Evolutionary conservation across 306 rosid genomes (phyloP), one percentile per base, ranked within the genome.

Genomic region (Vigna reflexopilosa): DNA sequence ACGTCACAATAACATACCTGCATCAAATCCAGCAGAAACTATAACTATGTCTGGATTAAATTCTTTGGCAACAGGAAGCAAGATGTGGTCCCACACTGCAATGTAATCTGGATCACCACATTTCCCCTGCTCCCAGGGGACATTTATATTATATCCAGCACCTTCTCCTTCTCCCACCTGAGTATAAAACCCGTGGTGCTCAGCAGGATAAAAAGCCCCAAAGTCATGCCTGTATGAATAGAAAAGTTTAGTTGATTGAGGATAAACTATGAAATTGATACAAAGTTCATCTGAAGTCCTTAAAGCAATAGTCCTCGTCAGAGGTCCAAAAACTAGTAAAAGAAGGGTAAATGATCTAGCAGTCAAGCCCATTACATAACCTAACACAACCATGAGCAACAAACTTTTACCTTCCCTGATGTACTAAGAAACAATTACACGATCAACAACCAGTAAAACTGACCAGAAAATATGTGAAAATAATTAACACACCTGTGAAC

Each of bases 11-110:
- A 15, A 70, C 62, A 71, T 20, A 95, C 99, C 99, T 86, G 99
- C 99, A 87, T 95, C 99, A 84, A 93, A 95, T 73, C 99, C 98
- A 28, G 99, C 99, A 72, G 99, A 95, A 67, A 95, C 84, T 62
- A 95, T 82, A 75, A 95, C 77, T 44, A 95, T 77, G 72, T 95
- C 94, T 0, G 99, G 99, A 70, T 88, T 86, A 78, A 88, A 95
- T 70, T 93, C 93, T 86, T 87, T 89, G 75, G 95, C 90, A 73
- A 95, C 93, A 40, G 97, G 99, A 77, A 95, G 56, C 88, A 95
- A 91, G 73, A 95, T 85, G 85, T 93, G 93, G 77, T 95, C 96
- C 99, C 99, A 95, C 52, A 79, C 99, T 15, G 98, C 99, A 82
- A 91, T 76, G 82, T 95, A 95, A 69, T 95, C 99, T 28, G 97